These are phyloP conservation scores for Leucocoprinus birnbaumii DNA, from an alignment of 768 basidiomycete species.

Conservation along the genomic window DNA sequence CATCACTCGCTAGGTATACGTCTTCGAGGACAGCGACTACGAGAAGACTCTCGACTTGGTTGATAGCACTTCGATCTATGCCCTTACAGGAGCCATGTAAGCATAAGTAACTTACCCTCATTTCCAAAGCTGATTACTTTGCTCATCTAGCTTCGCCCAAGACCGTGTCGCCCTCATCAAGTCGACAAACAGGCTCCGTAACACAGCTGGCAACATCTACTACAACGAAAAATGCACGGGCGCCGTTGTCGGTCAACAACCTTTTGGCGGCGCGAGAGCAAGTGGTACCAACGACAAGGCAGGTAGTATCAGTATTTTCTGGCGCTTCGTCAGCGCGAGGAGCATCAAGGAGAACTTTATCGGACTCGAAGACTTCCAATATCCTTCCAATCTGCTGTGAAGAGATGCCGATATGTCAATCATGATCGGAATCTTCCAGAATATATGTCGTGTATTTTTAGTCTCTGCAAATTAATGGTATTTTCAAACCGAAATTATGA, in stretches of 20 bases:
- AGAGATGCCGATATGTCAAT: neutral
- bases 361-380: slow-evolving; percentile 71
- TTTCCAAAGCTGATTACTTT: slow-evolving; percentile 12
- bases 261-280: slow-evolving; percentile 91
- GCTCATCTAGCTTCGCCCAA: slow-evolving; percentile 62
- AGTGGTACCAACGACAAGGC: slow-evolving; percentile 99
- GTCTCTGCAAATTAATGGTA: neutral
- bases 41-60: slow-evolving; percentile 87
- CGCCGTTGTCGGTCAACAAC: slow-evolving; percentile 97
- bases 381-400: slow-evolving; percentile 84
- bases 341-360: slow-evolving; percentile 98
- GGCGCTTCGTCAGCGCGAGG: slow-evolving; percentile 81
- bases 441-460: neutral
- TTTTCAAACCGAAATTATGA: neutral
- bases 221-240: slow-evolving; percentile 99
- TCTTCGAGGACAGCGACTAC: slow-evolving; percentile 85
- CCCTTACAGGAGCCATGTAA: slow-evolving; percentile 91
- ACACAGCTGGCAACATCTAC: slow-evolving; percentile 95
- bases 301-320: slow-evolving; percentile 67
- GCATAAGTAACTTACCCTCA: slow-evolving; percentile 24
- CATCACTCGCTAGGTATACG: slow-evolving; percentile 59
- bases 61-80: slow-evolving; percentile 84
- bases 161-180: slow-evolving; percentile 79
- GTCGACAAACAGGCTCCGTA: slow-evolving; percentile 81
- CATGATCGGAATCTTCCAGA: neutral